phyloP scores from a whole-genome alignment of 1,284 basidiomycete genomes.

The Vanrija pseudolonga region DNA sequence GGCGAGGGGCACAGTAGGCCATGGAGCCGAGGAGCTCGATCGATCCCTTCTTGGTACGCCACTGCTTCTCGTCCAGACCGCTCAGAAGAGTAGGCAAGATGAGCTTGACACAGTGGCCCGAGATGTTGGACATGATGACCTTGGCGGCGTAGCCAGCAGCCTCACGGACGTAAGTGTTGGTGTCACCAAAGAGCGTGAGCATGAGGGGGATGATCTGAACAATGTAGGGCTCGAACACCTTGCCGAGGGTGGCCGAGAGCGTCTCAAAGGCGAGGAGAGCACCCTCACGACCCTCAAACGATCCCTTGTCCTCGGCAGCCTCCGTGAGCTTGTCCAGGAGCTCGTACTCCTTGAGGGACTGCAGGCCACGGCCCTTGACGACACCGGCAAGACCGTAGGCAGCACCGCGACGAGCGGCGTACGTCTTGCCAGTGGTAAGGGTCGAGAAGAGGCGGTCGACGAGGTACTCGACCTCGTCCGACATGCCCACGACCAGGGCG shows the following conservation, averaged over 20 bases:
- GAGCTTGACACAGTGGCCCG: conserved; percentile 87
- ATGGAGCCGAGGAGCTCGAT: conserved; percentile 96
- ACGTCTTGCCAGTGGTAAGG: conserved; percentile 73
- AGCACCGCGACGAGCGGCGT: conserved; percentile 86
- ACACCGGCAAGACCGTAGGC: conserved; percentile 95
- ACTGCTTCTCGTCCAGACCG: conserved; percentile 96
- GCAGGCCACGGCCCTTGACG: conserved; percentile 83
- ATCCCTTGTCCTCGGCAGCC: conserved; percentile 86
- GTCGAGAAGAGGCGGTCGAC: conserved; percentile 74
- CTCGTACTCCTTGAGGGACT: conserved; percentile 77
- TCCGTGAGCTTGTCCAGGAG: conserved; percentile 70
- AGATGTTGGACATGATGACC: conserved; percentile 93
- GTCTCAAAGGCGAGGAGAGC: conserved; percentile 95
- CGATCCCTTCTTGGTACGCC: conserved; percentile 95
- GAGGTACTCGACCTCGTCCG: conserved; percentile 61
- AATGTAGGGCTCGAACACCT: conserved; percentile 89
- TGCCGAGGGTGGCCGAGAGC: conserved; percentile 75
- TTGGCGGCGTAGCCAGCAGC: conserved; percentile 89
- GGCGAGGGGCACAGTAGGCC: conserved; percentile 96
- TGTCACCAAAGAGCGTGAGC: conserved; percentile 85
- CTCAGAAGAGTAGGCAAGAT: conserved; percentile 86
- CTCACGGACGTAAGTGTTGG: conserved; percentile 83
- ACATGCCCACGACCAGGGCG: conserved; percentile 74
- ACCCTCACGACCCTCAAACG: conserved; percentile 82
- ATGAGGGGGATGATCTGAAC: conserved; percentile 80